phyloP scores from a whole-genome alignment of 2,329 filamentous ascomycete species.

The Ceratocystis eucalypticola region DNA sequence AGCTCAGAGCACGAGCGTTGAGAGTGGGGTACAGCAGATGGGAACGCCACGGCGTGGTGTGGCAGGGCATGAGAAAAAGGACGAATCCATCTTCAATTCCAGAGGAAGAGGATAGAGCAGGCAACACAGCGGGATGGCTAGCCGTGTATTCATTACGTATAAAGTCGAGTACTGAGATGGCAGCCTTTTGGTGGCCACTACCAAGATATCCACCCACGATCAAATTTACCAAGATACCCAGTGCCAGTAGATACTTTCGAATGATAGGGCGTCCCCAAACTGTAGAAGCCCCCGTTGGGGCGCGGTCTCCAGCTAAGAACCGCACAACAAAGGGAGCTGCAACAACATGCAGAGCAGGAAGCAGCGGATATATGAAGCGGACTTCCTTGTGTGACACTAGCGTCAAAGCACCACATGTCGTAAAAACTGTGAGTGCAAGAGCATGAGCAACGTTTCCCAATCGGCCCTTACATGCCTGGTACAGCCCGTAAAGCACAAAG shows the following conservation, averaged over 20 bases:
- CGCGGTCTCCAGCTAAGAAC: slow-evolving; percentile 44
- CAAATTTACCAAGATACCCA: slow-evolving; percentile 52
- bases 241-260: slow-evolving; percentile 42
- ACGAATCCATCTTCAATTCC: slow-evolving; percentile 34
- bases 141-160: slow-evolving; percentile 60
- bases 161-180: slow-evolving; percentile 59
- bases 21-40: slow-evolving; percentile 66
- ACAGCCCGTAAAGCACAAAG: slow-evolving; percentile 55
- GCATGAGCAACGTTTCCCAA: slow-evolving; percentile 35
- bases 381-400: slow-evolving; percentile 90
- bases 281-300: slow-evolving; percentile 24
- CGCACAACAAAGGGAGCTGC: slow-evolving; percentile 51
- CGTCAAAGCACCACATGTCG: slow-evolving; percentile 53
- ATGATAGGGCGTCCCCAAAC: slow-evolving; percentile 27
- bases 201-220: slow-evolving; percentile 61
- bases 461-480: slow-evolving; percentile 29
- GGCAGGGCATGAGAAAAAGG: slow-evolving; percentile 87
- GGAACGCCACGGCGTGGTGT: slow-evolving; percentile 88
- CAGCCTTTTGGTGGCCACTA: slow-evolving; percentile 65
- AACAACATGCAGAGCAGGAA: slow-evolving; percentile 74
- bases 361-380: slow-evolving; percentile 85
- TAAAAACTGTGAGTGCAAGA: slow-evolving; percentile 44
- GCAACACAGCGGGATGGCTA: slow-evolving; percentile 31
- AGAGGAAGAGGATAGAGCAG: slow-evolving; percentile 21
- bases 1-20: slow-evolving; percentile 71